Base-by-base conservation (phyloP, 2,329 filamentous ascomycete species). In the Diplodia sapinea region DNA sequence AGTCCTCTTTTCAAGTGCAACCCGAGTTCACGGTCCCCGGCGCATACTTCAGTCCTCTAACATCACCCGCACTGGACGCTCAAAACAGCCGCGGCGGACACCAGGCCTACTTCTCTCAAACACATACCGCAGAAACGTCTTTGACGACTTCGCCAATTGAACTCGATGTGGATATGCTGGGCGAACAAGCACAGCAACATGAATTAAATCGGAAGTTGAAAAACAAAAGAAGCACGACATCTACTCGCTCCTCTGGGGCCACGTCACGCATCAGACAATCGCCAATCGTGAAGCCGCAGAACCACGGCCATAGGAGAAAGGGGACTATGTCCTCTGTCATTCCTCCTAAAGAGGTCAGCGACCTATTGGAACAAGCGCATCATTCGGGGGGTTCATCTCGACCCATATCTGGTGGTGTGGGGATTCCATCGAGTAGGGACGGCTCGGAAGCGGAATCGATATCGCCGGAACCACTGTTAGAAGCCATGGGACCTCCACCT, bases 31-130 rank as follows among this genome's bases (percentile, higher is more conserved):
- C 86, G 6, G 84, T 91, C 3, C 88, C 90, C 0, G 87, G 86
- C 43, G 86, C 90, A 40, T 94, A 93, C 79, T 94, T 95, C 76
- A 95, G 91, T 74, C 92, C 92, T 11, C 83, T 95, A 59, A 93
- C 91, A 5, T 95, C 92, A 17, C 92, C 92, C 1, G 91, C 91
- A 3, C 82, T 95, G 20, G 89, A 91, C 76, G 90, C 91, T 1
- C 90, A 93, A 76, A 87, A 82, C 69, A 31, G 77, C 77, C 84
- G 80, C 75, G 87, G 62, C 78, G 81, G 56, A 68, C 55, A 73
- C 9, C 66, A 61, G 38, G 66, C 51, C 15, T 63, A 50, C 51
- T 56, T 56, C 11, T 64, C 66, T 15, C 66, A 68, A 20, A 8
- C 77, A 70, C 70, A 74, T 74, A 61, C 68, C 68, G 74, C 77